Evolutionary conservation across 495 filamentous ascomycete genomes (phyloP).

Genomic region (Stereocaulon alpinum): DNA sequence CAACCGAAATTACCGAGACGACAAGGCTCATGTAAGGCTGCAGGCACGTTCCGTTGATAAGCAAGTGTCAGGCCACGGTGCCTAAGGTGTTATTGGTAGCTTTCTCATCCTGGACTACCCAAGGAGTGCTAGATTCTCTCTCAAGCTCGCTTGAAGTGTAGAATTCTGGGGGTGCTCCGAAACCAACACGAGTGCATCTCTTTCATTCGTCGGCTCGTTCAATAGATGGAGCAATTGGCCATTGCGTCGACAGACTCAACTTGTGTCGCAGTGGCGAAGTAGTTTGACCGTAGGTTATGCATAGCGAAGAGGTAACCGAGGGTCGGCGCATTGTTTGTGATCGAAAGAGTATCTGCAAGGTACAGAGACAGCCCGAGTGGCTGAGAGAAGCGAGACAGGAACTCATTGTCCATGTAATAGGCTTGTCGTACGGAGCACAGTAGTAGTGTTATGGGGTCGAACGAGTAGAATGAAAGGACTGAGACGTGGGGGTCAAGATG

Average conservation of each 20-base stretch:
- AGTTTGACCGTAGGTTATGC: not conserved
- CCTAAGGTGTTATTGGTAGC: not conserved
- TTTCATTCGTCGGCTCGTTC: not conserved
- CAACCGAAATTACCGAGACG: not conserved
- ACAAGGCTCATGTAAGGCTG: conserved; percentile 10
- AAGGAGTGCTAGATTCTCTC: not conserved
- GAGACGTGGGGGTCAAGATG: not conserved
- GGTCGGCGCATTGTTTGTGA: not conserved
- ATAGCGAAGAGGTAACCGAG: conserved; percentile 7
- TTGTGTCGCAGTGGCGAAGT: not conserved
- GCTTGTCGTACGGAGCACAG: not conserved
- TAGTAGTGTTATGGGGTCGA: not conserved
- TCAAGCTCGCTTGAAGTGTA: not conserved
- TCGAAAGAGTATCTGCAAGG: conserved; percentile 6
- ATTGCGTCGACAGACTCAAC: not conserved
- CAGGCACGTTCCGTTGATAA: conserved; percentile 5
- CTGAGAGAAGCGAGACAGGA: not conserved
- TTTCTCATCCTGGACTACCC: not conserved
- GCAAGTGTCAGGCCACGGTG: not conserved
- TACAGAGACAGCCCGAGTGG: conserved; percentile 8
- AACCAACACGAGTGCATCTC: not conserved
- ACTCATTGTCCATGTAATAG: not conserved
- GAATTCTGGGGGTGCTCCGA: not conserved
- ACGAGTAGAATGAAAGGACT: not conserved
- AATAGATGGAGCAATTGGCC: not conserved